phyloP scores from a whole-genome alignment of 2,329 filamentous ascomycete species.

The Fusarium sp. region DNA sequence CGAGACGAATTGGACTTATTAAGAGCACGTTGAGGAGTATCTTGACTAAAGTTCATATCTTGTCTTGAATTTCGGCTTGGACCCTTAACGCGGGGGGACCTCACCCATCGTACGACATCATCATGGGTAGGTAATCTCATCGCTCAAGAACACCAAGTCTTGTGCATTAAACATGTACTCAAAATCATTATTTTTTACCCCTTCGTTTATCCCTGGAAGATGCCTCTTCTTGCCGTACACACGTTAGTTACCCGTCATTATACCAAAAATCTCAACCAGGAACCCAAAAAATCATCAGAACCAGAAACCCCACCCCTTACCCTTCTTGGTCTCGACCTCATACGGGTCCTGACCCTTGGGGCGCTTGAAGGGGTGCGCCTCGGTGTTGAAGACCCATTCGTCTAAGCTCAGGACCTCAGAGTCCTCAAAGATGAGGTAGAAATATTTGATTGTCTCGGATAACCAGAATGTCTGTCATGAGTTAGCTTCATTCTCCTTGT shows the following conservation, averaged over 20 bases:
- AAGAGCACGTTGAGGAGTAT: neutral
- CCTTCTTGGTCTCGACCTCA: slow-evolving; percentile 6
- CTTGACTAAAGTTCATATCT: neutral
- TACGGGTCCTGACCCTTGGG: slow-evolving; percentile 38
- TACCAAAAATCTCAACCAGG: slow-evolving; percentile 5
- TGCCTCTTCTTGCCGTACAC: neutral
- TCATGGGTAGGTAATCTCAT: neutral
- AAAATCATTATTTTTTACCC: slow-evolving; percentile 1
- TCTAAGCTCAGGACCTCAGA: slow-evolving; percentile 73
- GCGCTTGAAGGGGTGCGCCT: slow-evolving; percentile 62
- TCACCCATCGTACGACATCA: neutral
- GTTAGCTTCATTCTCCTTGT: slow-evolving; percentile 21
- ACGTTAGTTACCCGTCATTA: neutral
- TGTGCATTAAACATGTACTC: neutral
- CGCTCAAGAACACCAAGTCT: neutral
- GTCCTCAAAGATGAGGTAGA: slow-evolving; percentile 77
- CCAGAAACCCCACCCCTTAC: slow-evolving; percentile 17
- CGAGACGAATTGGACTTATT: neutral
- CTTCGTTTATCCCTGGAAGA: slow-evolving; percentile 8
- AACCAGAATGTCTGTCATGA: slow-evolving; percentile 71
- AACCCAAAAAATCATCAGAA: neutral
- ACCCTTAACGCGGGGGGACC: neutral
- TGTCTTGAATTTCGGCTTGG: neutral
- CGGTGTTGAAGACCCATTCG: slow-evolving; percentile 73
- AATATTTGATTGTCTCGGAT: slow-evolving; percentile 82